Evolutionary conservation across 495 filamentous ascomycete species (phyloP), one percentile per base, ranked within the genome.

Genomic region (Lophiostoma macrostomum): DNA sequence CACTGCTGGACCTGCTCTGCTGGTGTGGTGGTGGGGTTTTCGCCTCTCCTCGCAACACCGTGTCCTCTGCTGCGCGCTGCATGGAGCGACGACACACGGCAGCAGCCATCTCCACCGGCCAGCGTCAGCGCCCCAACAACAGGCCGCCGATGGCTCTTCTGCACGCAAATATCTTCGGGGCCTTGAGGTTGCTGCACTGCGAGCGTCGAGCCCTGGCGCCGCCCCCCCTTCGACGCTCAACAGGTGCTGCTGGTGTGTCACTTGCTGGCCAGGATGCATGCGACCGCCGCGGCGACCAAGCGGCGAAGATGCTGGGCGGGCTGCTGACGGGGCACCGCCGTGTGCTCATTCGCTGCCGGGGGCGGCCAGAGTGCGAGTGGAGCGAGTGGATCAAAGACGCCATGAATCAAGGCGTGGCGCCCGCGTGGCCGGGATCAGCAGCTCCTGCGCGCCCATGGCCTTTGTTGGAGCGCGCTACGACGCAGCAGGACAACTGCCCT

Each of bases 151-250:
- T 32, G 29, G 29, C 29, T 7, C 22, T 20, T 10, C 24, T 14
- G 7, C 22, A 22, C 8, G 11, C n/a, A 18, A 4, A 12, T 31
- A 12, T 24, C 8, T 52, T 32, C 14, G 28, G 38, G 23, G 38
- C 19, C 22, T 35, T 20, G 40, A 53, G 28, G 38, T 43, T 47
- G 42, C 42, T 39, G 52, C 49, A 48, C 52, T 47, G 52, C 42
- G 52, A 48, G 42, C 52, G 35, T 56, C 52, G 52, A 48, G 52
- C 42, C 42, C 34, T 35, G n/a, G n/a, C n/a, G n/a, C n/a, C n/a
- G n/a, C 29, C 8, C 29, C 29, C 29, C 8, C 29, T n/a, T 32
- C 29, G 8, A 32, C 29, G n/a, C 8, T n/a, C 29, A 32, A 11
- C 14, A 35, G 5, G 30, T 6, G 45, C 29, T 23, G 18, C 27